Evolutionary conservation across 495 filamentous ascomycete species (phyloP).

Genomic region (Pyrenula massariospora): DNA sequence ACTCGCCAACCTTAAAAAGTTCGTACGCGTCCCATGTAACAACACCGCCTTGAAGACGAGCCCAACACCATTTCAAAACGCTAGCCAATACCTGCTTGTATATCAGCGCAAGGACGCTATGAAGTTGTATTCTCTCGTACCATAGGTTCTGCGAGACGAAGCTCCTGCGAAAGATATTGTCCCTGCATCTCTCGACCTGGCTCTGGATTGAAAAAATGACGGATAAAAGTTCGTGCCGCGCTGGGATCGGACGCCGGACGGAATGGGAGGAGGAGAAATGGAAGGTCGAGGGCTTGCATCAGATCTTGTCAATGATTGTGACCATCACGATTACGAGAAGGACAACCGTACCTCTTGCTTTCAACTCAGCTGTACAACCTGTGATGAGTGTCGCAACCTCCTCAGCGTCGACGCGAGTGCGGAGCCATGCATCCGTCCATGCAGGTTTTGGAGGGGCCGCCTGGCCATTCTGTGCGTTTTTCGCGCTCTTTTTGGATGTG

Average conservation of each 20-base stretch:
- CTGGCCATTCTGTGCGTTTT: slow-evolving; percentile 34
- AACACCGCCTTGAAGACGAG: slow-evolving; percentile 78
- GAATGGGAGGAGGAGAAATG: slow-evolving; percentile 92
- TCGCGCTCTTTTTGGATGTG: slow-evolving; percentile 44
- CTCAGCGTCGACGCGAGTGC: slow-evolving; percentile 75
- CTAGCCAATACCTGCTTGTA: slow-evolving; percentile 68
- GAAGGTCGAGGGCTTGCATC: slow-evolving; percentile 65
- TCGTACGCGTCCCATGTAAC: slow-evolving; percentile 97
- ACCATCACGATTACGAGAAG: background rate
- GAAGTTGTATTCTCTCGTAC: slow-evolving; percentile 34
- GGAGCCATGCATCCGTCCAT: slow-evolving; percentile 84
- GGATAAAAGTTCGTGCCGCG: slow-evolving; percentile 80
- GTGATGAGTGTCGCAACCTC: slow-evolving; percentile 81
- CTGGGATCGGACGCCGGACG: slow-evolving; percentile 85
- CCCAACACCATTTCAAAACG: slow-evolving; percentile 98
- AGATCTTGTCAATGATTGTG: slow-evolving; percentile 9
- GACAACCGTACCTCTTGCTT: slow-evolving; percentile 69
- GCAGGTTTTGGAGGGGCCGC: slow-evolving; percentile 51
- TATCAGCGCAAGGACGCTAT: slow-evolving; percentile 3
- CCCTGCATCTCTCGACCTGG: slow-evolving; percentile 33
- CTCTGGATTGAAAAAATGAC: slow-evolving; percentile 70
- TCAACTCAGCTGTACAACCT: slow-evolving; percentile 81
- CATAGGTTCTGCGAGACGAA: slow-evolving; percentile 89
- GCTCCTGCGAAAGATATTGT: slow-evolving; percentile 65
- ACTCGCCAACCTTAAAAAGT: slow-evolving; percentile 86